Evolutionary conservation across 305 asterid genomes (phyloP), one percentile per base, ranked within the genome.

Genomic region (Galium porrigens): DNA sequence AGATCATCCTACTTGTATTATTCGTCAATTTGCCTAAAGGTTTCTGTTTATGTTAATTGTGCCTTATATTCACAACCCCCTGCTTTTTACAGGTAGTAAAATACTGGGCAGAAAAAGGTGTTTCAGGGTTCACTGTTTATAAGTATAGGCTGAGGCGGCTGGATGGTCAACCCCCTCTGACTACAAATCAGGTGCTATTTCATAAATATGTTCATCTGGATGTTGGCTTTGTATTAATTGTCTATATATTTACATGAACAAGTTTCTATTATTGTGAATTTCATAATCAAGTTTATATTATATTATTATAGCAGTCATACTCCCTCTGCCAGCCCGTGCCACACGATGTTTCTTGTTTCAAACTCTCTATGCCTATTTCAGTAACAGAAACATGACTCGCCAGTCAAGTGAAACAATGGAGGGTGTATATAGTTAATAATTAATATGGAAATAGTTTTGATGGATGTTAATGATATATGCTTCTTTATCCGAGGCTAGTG

Each of bases 81-180:
- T 73, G 67, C 63, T 29, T 53, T 64, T 54, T 83, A 76, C 73
- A 90, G 96, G 96, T 90, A 54, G 74, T 74, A 17, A 66, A 73
- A 5, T 79, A 81, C 68, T 91, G 98, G 98, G 89, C 92, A 0
- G 96, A 86, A 68, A 78, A 81, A 68, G 98, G 98, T 65, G 79
- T 86, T 15, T 86, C 96, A 52, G 96, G 96, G 3, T 88, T 72
- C 71, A 88, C 90, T 0, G 95, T 91, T 9, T 91, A 64, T 70
- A 91, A 88, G 65, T 91, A 79, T 51, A 83, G 76, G 30, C 73
- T 91, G 55, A 85, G 72, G 75, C 84, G 98, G 48, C 58, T 81
- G 7, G 87, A 82, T 37, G 94, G 94, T 46, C 98, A 91, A 56
- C 92, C 94, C 64, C 84, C 88, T 18, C 65, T 91, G 83, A 82